Evolutionary conservation across 768 basidiomycete genomes (phyloP).

Genomic region (Galerina marginata): DNA sequence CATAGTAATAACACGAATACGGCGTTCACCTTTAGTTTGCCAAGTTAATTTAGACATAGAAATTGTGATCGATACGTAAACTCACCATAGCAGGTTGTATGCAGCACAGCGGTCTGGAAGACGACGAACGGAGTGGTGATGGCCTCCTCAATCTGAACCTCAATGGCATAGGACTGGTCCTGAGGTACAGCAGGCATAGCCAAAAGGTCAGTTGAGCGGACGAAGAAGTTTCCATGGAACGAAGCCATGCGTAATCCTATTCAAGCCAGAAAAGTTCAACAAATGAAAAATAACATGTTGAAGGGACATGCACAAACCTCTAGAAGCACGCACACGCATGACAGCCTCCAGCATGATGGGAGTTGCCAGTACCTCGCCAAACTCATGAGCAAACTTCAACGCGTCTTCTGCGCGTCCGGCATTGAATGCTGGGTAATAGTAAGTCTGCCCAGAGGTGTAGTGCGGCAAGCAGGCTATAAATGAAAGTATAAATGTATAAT

Average conservation of each 20-base stretch:
- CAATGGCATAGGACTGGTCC: conserved; percentile 95
- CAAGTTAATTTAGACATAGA: background rate
- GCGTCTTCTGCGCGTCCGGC: conserved; percentile 94
- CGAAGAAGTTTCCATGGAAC: conserved; percentile 99
- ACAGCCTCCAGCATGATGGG: conserved; percentile 97
- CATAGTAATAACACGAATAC: conserved; percentile 89
- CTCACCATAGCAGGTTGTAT: conserved; percentile 89
- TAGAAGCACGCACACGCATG: conserved; percentile 96
- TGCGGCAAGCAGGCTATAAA: conserved; percentile 84
- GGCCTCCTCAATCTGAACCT: conserved; percentile 94
- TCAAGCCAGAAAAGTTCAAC: conserved; percentile 7
- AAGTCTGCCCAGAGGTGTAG: conserved; percentile 97
- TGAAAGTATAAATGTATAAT: background rate
- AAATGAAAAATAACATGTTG: background rate
- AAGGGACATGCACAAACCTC: conserved; percentile 57
- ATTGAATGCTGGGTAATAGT: conserved; percentile 98
- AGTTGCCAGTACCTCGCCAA: conserved; percentile 90
- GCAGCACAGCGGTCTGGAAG: conserved; percentile 91
- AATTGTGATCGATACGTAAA: background rate
- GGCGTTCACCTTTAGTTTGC: conserved; percentile 64
- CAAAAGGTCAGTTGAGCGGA: conserved; percentile 93
- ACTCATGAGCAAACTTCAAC: conserved; percentile 97
- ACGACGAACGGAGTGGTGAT: conserved; percentile 91
- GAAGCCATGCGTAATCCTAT: conserved; percentile 91
- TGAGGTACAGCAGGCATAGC: conserved; percentile 97